phyloP scores from a whole-genome alignment of 192 early-diverging fungal genomes.

The Coemansia sp. region DNA sequence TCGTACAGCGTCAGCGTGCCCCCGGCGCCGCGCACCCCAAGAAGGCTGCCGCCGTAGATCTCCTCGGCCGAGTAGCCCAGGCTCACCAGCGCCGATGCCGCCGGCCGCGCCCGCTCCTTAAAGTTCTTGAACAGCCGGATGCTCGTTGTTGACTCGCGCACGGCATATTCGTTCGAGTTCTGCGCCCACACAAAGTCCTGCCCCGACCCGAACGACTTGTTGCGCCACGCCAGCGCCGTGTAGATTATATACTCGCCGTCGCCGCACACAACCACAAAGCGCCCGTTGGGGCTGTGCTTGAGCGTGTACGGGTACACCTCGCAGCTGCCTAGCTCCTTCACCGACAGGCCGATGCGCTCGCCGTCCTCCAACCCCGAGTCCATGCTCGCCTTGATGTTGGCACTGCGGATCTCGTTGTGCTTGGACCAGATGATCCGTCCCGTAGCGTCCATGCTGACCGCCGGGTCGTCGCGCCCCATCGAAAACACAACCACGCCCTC shows the following conservation, averaged over 20 bases:
- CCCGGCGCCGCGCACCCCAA: conserved; percentile 72
- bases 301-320: conserved; percentile 95
- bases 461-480: conserved; percentile 92
- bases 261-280: conserved; percentile 98
- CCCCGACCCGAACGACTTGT: conserved; percentile 95
- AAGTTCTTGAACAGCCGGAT: conserved; percentile 92
- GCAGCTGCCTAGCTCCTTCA: conserved; percentile 96
- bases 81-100: conserved; percentile 52
- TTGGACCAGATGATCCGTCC: conserved; percentile 99
- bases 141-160: conserved; percentile 86
- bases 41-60: conserved; percentile 88
- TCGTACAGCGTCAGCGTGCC: conserved; percentile 90
- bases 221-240: conserved; percentile 98
- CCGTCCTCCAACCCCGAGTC: conserved; percentile 90
- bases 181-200: conserved; percentile 96
- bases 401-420: conserved; percentile 93
- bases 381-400: conserved; percentile 81
- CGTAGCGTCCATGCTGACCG: conserved; percentile 90
- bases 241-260: conserved; percentile 99
- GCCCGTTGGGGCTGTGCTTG: conserved; percentile 95
- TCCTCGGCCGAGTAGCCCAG: conserved; percentile 85
- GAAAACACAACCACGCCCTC: conserved; percentile 95
- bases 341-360: conserved; percentile 73
- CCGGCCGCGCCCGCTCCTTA: conserved; percentile 73
- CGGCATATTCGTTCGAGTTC: conserved; percentile 94